Evolutionary conservation across 768 basidiomycete genomes (phyloP).

Genomic region (Ramaria sp.): DNA sequence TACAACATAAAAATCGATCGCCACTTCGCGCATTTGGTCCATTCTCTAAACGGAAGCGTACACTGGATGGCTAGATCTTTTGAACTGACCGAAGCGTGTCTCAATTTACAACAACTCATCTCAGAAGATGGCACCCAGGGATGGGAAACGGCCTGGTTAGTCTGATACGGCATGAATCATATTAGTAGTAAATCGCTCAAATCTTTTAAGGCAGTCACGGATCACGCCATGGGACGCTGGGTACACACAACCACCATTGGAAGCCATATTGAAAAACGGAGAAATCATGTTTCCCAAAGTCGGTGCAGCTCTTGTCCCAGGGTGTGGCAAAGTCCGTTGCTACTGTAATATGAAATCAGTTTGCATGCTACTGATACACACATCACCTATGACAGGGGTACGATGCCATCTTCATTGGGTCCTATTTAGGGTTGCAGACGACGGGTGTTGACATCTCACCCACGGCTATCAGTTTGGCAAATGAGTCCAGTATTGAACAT

Average conservation of each 20-base stretch:
- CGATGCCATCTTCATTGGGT: constrained; percentile 46
- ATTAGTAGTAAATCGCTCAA: not conserved
- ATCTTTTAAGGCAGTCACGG: constrained; percentile 21
- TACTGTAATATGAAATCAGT: not conserved
- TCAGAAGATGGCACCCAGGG: constrained; percentile 7
- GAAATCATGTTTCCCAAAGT: constrained; percentile 32
- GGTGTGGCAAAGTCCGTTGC: constrained; percentile 40
- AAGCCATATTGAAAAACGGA: constrained; percentile 37
- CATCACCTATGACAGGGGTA: constrained; percentile 37
- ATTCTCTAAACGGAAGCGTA: not conserved
- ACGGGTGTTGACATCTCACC: constrained; percentile 47
- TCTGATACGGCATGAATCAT: not conserved
- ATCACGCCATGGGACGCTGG: constrained; percentile 59
- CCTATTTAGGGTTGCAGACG: constrained; percentile 34
- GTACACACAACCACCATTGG: constrained; percentile 44
- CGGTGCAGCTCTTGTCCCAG: constrained; percentile 40
- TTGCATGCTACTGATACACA: not conserved
- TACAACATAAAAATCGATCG: too few species aligned
- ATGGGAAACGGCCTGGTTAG: constrained; percentile 16
- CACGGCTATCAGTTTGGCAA: constrained; percentile 40
- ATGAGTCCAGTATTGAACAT: constrained; percentile 22
- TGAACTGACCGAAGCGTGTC: not conserved
- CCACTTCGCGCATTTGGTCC: too few species aligned
- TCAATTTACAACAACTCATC: constrained; percentile 2
- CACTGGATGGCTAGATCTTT: not conserved